Base-by-base conservation (phyloP, 2,329 filamentous ascomycete species). In the Penicillium concentricum region DNA sequence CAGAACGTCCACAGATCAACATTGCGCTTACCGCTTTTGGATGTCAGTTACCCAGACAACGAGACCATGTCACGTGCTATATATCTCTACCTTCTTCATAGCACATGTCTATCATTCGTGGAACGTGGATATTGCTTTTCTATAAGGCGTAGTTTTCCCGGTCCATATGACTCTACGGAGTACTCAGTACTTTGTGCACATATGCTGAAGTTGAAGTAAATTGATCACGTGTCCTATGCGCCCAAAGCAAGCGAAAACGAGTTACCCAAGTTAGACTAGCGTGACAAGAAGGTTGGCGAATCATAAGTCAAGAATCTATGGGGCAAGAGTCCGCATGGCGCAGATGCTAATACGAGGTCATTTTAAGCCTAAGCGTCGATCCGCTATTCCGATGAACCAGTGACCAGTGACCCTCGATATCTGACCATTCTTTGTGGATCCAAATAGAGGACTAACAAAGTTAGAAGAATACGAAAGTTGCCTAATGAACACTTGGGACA, bases 1-100 rank as follows among this genome's bases (percentile, higher is more conserved):
- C 52, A 55, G 52, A 55, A 43, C 24, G 24, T 35, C 46, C 38
- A 51, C 49, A 51, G 45, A 43, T 55, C 45, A 51, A 50, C 46
- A 54, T 50, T 30, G 37, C n/a, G 13, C 22, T 43, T 43, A 37
- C 52, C 46, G 13, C 45, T 44, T 55, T 51, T 8, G 45, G 52
- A 0, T 5, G 0, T 4, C 3, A 0, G 52, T 55, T 50, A n/a
- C 52, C 52, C 13, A 3, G 46, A 55, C 52, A 55, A 55, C 52
- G 0, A 0, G 0, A 0, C 0, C 1, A 18, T 5, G 1, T 51
- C 52, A 55, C 45, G 45, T 51, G 38, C 30, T 6, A 32, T 2
- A n/a, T 13, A 32, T 15, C 12, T 32, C 15, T 32, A 4, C 30
- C 7, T n/a, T 18, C 30, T 20, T 16, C 6, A 35, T 35, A 34